Evolutionary conservation across 495 filamentous ascomycete genomes (phyloP), one percentile per base, ranked within the genome.

Genomic region (Penicillium steckii): DNA sequence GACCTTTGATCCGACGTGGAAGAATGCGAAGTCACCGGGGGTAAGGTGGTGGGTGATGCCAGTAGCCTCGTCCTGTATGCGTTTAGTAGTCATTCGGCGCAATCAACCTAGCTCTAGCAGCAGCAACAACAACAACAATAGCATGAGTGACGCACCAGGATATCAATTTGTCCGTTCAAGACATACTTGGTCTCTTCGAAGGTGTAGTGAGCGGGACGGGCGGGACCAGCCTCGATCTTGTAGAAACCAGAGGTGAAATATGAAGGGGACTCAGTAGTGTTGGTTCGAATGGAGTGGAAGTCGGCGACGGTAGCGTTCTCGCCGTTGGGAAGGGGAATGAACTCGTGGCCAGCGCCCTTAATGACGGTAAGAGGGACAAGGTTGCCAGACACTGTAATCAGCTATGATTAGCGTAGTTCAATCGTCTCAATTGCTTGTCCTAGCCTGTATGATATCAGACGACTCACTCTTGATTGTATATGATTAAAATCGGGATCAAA

Each of bases 1-100:
- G 40, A 66, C 62, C 50, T 68, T 68, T 13, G 62, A 60, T 43
- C 65, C 65, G 22, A 68, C 66, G 42, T 64, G 35, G 59, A 69
- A 69, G 48, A 69, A 69, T 27, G 66, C 63, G 52, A 66, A 69
- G 48, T 69, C 66, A 29, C 66, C 66, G 0, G 60, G 56, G 12
- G 65, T 61, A 27, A 69, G 59, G 41, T 66, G 63, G 26, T 66
- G 66, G 23, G 63, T 66, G 41, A 65, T 50, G 8, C 66, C 66
- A 10, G 66, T 69, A 22, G 66, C 66, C 51, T 69, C 66, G 25
- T 69, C 63, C 66, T 69, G 27, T 8, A 29, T 23, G 13, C 10
- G 13, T 33, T n/a, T n/a, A n/a, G n/a, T n/a, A n/a, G n/a, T n/a
- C n/a, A n/a, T n/a, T n/a, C n/a, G n/a, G n/a, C n/a, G n/a, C n/a